A percentile compares a stretch with the other conserved stretches of the same genome.
phyloP scores from a whole-genome alignment of 1,284 basidiomycete genomes.

The Cryptococcus sp. region DNA sequence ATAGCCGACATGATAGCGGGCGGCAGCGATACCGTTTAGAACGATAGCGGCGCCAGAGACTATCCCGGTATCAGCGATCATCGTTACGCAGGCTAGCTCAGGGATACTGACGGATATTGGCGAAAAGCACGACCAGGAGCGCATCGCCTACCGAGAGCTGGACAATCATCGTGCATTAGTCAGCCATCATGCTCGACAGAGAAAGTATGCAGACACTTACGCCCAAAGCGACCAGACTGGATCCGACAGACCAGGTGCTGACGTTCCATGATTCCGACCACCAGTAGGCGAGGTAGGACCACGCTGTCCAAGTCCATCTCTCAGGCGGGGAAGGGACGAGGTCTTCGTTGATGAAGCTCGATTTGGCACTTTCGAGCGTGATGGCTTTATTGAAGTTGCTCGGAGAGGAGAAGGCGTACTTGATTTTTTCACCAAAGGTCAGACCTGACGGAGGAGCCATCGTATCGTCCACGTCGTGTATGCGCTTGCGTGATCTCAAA shows the following conservation, averaged over 20 bases:
- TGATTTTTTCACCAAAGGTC: slow-evolving; percentile 17
- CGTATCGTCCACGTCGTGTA: not conserved
- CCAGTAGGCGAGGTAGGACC: slow-evolving; percentile 18
- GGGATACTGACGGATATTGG: slow-evolving; percentile 14
- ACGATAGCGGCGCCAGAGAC: slow-evolving; percentile 17
- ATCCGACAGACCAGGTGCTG: slow-evolving; percentile 18
- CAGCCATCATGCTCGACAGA: not conserved
- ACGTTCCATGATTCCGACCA: slow-evolving; percentile 18
- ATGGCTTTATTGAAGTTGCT: slow-evolving; percentile 17
- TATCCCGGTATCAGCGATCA: not conserved
- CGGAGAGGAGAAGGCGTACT: slow-evolving; percentile 20
- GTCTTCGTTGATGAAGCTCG: slow-evolving; percentile 20
- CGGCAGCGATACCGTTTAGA: slow-evolving; percentile 16
- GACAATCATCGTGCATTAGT: not conserved
- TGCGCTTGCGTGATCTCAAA: too few relatives aligned
- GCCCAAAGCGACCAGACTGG: slow-evolving; percentile 15
- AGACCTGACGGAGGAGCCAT: slow-evolving; percentile 21
- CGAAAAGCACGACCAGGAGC: slow-evolving; percentile 16
- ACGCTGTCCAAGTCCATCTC: slow-evolving; percentile 15
- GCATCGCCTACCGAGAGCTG: slow-evolving; percentile 18
- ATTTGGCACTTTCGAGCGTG: slow-evolving; percentile 15
- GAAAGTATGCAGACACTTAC: not conserved
- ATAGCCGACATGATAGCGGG: slow-evolving; percentile 18
- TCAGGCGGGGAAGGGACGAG: slow-evolving; percentile 18
- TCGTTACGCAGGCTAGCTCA: not conserved